These are phyloP conservation scores for Stephanodiscus minutulus DNA, from an alignment of 108 stramenopile genomes.

Conservation along the genomic window DNA sequence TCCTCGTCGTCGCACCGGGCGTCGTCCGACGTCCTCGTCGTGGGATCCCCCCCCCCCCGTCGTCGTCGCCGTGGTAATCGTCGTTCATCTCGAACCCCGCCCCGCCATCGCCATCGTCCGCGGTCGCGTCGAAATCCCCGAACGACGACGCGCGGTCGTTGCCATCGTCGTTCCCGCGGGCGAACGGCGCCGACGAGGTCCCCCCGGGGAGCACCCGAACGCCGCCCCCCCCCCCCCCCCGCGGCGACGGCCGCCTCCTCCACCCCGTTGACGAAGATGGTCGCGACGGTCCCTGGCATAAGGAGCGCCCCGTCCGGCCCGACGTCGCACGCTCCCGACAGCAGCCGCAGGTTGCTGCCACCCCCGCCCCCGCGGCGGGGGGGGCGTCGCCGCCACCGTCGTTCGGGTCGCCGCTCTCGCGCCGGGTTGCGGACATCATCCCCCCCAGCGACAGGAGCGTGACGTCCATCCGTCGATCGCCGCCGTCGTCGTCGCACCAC, in stretches of 20 bases:
- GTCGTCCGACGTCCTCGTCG: not conserved
- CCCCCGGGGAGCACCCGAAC: slow-evolving; percentile 40
- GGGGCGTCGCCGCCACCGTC: slow-evolving; percentile 34
- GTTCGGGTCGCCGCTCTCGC: slow-evolving; percentile 9
- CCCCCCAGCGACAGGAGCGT: slow-evolving; percentile 42
- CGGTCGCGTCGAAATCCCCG: slow-evolving; percentile 12
- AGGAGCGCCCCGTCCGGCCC: slow-evolving; percentile 56
- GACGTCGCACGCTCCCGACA: slow-evolving; percentile 52
- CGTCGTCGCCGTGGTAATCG: slow-evolving; percentile 25
- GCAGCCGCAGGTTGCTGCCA: slow-evolving; percentile 12
- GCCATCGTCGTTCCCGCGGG: slow-evolving; percentile 41
- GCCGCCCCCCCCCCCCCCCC: not conserved
- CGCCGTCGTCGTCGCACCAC: not conserved
- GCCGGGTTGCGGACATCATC: slow-evolving; percentile 32
- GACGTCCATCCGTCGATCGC: slow-evolving; percentile 6
- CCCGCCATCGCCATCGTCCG: slow-evolving; percentile 21
- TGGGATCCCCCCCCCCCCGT: slow-evolving; percentile 3
- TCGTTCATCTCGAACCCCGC: slow-evolving; percentile 47
- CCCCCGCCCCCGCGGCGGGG: not conserved
- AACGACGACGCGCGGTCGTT: slow-evolving; percentile 39
- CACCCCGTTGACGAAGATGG: slow-evolving; percentile 25
- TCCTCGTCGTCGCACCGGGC: slow-evolving; percentile 28
- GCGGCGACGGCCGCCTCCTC: not conserved
- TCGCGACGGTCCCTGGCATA: slow-evolving; percentile 51
- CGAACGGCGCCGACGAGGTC: slow-evolving; percentile 18